phyloP scores from a whole-genome alignment of 108 stramenopile species.

The Conticribra weissflogii region DNA sequence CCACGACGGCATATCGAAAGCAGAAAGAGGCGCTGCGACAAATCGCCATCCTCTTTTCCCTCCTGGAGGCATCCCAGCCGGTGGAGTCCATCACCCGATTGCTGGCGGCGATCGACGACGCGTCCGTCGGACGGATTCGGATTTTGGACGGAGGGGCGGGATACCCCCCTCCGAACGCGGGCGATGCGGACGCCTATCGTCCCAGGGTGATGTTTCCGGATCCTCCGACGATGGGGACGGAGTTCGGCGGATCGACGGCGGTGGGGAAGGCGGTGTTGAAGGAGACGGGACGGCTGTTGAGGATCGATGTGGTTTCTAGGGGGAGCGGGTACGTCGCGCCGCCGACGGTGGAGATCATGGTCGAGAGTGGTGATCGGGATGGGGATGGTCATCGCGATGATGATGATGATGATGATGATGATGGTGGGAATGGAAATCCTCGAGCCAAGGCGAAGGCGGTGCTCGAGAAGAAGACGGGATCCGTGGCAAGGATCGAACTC shows the following conservation, averaged over 20 bases:
- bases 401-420: slow-evolving; percentile 2
- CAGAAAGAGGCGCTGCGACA: slow-evolving; percentile 79
- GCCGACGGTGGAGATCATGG: slow-evolving; percentile 62
- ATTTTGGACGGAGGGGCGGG: slow-evolving; percentile 67
- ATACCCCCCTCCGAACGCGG: slow-evolving; percentile 71
- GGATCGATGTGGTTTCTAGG: slow-evolving; percentile 65
- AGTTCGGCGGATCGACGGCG: slow-evolving; percentile 50
- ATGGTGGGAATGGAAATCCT: slow-evolving; percentile 3
- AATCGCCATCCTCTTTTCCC: slow-evolving; percentile 79
- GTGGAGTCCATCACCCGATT: slow-evolving; percentile 67
- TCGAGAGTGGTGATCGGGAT: slow-evolving; percentile 24
- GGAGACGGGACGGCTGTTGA: slow-evolving; percentile 67
- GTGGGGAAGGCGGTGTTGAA: slow-evolving; percentile 63
- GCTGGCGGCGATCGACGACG: slow-evolving; percentile 80
- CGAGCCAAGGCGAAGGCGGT: slow-evolving; percentile 68
- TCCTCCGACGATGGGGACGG: slow-evolving; percentile 49
- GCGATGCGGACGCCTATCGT: slow-evolving; percentile 7
- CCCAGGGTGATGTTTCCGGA: slow-evolving; percentile 66
- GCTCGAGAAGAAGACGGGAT: slow-evolving; percentile 69
- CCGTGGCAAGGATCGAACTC: slow-evolving; percentile 64
- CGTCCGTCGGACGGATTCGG: slow-evolving; percentile 55
- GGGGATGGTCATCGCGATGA: slow-evolving; percentile 2
- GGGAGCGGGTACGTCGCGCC: slow-evolving; percentile 71
- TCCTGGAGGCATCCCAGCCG: slow-evolving; percentile 76
- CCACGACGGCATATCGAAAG: slow-evolving; percentile 44